Conservation (phyloP, 1,284 basidiomycete species). For the Vanrija humicola region DNA sequence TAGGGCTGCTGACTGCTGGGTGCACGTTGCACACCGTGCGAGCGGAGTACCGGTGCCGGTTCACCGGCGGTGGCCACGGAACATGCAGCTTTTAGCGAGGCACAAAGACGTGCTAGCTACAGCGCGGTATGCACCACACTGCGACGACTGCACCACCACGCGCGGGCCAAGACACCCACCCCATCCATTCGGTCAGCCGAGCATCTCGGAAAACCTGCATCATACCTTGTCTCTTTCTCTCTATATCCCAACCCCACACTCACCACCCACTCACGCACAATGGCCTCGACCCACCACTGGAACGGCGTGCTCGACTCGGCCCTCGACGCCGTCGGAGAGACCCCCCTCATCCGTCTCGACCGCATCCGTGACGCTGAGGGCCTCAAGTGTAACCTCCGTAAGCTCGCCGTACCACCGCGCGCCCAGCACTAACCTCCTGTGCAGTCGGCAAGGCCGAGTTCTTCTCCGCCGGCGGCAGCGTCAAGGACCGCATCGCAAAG, state of each 20-base stretch:
- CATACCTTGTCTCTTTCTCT: not conserved
- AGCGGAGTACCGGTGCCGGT: too few species aligned
- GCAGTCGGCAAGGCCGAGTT: constrained; percentile 87
- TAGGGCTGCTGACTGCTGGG: too few species aligned
- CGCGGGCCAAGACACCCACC: too few species aligned
- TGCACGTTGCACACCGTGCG: too few species aligned
- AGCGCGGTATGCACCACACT: too few species aligned
- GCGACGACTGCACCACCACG: too few species aligned
- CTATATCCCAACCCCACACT: not conserved
- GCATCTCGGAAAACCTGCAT: too few species aligned
- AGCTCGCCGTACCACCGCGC: constrained; percentile 35
- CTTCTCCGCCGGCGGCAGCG: constrained; percentile 84
- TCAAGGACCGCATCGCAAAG: constrained; percentile 94
- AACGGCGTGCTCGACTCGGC: constrained; percentile 64
- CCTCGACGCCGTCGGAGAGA: constrained; percentile 81
- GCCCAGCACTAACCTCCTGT: not conserved
- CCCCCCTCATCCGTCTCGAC: constrained; percentile 82
- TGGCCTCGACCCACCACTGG: constrained; percentile 38
- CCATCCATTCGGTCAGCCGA: too few species aligned
- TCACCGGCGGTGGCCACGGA: too few species aligned
- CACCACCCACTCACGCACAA: not conserved
- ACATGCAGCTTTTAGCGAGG: too few species aligned
- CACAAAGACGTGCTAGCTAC: too few species aligned
- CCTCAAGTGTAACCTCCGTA: constrained; percentile 84
- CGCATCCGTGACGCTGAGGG: constrained; percentile 70